Evolutionary conservation across 441 rosid genomes (phyloP).

Genomic region (Syzygium syzygioides): DNA sequence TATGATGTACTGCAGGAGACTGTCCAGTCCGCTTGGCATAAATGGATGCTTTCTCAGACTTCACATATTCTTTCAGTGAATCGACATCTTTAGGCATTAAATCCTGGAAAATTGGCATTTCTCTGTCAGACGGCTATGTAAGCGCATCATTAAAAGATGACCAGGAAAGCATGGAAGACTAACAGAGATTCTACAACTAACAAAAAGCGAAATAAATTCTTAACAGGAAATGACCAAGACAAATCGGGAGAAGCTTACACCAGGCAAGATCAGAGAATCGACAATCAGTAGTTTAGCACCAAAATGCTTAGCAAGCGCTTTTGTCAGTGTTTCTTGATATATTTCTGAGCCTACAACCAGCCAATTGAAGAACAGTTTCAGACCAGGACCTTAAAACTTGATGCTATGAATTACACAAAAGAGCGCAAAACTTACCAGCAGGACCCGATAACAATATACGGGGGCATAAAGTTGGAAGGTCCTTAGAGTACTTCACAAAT

Average conservation of each 20-base stretch:
- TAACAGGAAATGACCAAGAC: neutral
- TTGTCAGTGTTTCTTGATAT: conserved; percentile 88
- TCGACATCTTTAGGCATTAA: conserved; percentile 65
- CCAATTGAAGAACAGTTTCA: neutral
- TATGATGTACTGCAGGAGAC: conserved; percentile 49
- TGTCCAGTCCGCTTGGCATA: conserved; percentile 73
- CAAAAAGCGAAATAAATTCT: neutral
- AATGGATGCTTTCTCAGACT: conserved; percentile 62
- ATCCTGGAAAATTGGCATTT: conserved; percentile 40
- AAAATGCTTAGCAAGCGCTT: conserved; percentile 87
- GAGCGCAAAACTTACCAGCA: conserved; percentile 48
- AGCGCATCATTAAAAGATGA: neutral
- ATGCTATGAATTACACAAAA: neutral
- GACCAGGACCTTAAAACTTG: neutral
- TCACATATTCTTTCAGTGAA: conserved; percentile 58
- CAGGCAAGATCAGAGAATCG: conserved; percentile 88
- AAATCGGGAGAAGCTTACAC: conserved; percentile 47
- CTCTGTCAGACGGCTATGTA: neutral
- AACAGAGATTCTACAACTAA: neutral
- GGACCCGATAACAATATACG: conserved; percentile 96
- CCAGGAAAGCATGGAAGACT: neutral
- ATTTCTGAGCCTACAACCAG: conserved; percentile 79
- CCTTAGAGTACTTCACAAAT: conserved; percentile 63
- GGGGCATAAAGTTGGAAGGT: conserved; percentile 73
- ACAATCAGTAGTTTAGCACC: conserved; percentile 77